Base-by-base conservation (phyloP, 352 stramenopile genomes). In the Globisporangium recalcitrans region DNA sequence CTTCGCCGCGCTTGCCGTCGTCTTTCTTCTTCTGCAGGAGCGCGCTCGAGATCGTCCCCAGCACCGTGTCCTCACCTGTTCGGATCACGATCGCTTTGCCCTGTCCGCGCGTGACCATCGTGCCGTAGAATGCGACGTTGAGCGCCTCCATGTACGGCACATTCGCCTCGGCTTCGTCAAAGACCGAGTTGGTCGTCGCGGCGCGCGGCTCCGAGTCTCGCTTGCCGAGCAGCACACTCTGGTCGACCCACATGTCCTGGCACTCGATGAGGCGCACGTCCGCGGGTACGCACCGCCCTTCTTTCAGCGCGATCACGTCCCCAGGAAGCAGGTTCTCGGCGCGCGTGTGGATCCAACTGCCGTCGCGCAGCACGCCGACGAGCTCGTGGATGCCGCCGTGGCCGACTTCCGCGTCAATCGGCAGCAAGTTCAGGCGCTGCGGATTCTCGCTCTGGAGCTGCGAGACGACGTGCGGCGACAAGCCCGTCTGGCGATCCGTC, bases 41-140 rank as follows among this genome's bases (percentile, higher is more conserved):
- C 21, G 72, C 71, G 26, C 66, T 61, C 3, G 77, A 68, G 53
- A 85, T 78, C 24, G 63, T 62, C 2, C 77, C 77, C 1, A 85
- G 58, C 19, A 85, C 70, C 0, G 74, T 83, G 57, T 81, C 68
- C 38, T 76, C 63, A 7, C 77, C 71, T 1, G 68, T 85, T 24
- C 77, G 77, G 14, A 82, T 61, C 21, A 83, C 77, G 27, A 85
- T 78, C 13, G 74, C 77, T 51, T 81, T 82, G 58, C 72, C 72
- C 21, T 71, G 64, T 1, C 77, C 77, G 36, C 58, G 61, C 0
- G 67, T 73, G 38, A 85, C 61, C 1, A 69, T 72, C 9, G 74
- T 82, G 49, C 77, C 74, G 58, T 85, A 85, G 49, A 85, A 75
- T n/a, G 68, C 72, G 51, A 85, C 73, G 56, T 82, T 85, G 27